Base-by-base conservation (phyloP, 768 basidiomycete species). In the Hygrocybe coccinea region DNA sequence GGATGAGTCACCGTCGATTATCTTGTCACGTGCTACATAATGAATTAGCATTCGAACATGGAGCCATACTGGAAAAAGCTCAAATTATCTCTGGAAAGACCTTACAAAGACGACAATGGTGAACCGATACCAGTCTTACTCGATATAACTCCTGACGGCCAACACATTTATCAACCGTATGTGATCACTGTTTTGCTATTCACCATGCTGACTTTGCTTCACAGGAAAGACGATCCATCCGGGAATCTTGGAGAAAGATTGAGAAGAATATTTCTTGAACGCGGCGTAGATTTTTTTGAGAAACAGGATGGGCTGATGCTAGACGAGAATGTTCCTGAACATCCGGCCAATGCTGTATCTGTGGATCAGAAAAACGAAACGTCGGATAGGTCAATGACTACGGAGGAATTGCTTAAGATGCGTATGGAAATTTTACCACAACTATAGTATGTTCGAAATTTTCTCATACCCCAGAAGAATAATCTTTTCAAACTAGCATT, bases 101-200 rank as follows among this genome's bases (percentile, higher is more conserved):
- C 87, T 0, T 91, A 91, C 73, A 90, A 86, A 67, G 86, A 90
- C 63, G 89, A 92, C 60, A 69, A 78, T 36, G 89, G 87, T 7
- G 73, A 79, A 44, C 76, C 64, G 8, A 80, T 91, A 25, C 85
- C 81, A 22, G 73, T 76, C 5, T 70, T 92, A 25, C 70, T 79
- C 24, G 89, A 93, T 63, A 87, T 93, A 53, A 77, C 79, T 6
- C 75, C 79, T 22, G 84, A 89, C 41, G 87, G 89, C 37, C 77
- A 83, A 58, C 79, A 81, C 51, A 71, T 87, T 46, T 84, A 84
- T 56, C 87, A 91, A 73, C 78, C 84, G 90, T 91, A 73, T 62
- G 85, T 68, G 50, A 25, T 54, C 39, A 36, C 53, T 50, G 43
- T 22, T 48, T 58, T 37, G 51, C 55, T 50, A 59, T n/a, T n/a